Base-by-base conservation (phyloP, 2,329 filamentous ascomycete species). In the Ilyonectria mors-panacis region DNA sequence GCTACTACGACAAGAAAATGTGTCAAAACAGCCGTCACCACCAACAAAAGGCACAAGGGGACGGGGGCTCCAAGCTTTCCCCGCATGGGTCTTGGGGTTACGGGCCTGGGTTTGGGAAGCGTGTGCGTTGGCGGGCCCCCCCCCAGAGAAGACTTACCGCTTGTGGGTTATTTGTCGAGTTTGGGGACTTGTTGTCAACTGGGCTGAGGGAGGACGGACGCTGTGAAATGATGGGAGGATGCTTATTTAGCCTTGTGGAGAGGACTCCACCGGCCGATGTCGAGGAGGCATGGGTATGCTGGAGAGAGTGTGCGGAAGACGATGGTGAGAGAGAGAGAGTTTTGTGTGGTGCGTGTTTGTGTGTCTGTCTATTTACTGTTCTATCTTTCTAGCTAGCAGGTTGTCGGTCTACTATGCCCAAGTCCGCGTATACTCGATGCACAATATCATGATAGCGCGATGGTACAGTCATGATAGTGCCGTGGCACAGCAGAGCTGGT, bases 41-140 rank as follows among this genome's bases (percentile, higher is more conserved):
- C 13, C 26, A 26, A n/a, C 21, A 56, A n/a, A 51, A 39, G 35
- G 35, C 21, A 45, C 12, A 26, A 44, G 30, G 23, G 45, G 10
- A 39, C 12, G 45, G 26, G 19, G 23, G n/a, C 26, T 6, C 26
- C 44, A 30, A 50, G 60, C 47, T 54, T 54, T 59, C 62, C 62
- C 62, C 62, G 62, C 62, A 56, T 59, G 62, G 62, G 33, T 53
- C 21, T 50, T 53, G 17, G 28, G 26, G 44, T 4, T 13, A 45
- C 7, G 23, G 21, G 44, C n/a, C 19, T 39, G 30, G 55, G 33
- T 5, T 5, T 13, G 4, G 47, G 23, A 51, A 28, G 30, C 30
- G 30, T 10, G 30, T 12, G 23, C 23, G 23, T 26, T 5, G 30
- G 47, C 47, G 47, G 47, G 47, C 33, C 33, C 35, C 33, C 33